Percentiles rank a stretch among this genome's conserved stretches.
Conservation (phyloP, 2,329 filamentous ascomycete species). For the Coleophoma crateriformis region DNA sequence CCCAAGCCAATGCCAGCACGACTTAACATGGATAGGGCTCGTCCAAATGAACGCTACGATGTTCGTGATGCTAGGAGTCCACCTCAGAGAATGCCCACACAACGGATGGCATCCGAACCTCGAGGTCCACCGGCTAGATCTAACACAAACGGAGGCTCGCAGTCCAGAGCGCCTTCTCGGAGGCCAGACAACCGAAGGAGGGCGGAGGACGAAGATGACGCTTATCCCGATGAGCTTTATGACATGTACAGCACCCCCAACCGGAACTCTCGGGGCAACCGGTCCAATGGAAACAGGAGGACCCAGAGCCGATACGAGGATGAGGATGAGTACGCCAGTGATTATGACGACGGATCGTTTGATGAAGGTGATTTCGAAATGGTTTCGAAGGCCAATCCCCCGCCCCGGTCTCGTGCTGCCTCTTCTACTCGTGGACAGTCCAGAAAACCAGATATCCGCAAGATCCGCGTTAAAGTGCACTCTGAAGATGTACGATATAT, state of each 20-base stretch:
- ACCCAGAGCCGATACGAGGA: conserved; percentile 65
- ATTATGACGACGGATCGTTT: conserved; percentile 64
- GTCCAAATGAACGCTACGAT: conserved; percentile 35
- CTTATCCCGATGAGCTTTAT: conserved; percentile 54
- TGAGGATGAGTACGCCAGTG: conserved; percentile 70
- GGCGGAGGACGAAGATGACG: conserved; percentile 34
- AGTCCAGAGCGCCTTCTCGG: conserved; percentile 16
- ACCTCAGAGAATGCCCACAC: conserved; percentile 35
- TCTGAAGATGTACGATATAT: conserved; percentile 88
- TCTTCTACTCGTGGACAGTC: conserved; percentile 43
- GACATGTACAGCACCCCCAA: conserved; percentile 57
- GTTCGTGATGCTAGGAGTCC: conserved; percentile 28
- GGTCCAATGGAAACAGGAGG: conserved; percentile 30
- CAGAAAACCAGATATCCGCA: conserved; percentile 60
- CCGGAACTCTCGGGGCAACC: conserved; percentile 31
- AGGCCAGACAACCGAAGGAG: conserved; percentile 18
- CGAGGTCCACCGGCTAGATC: conserved; percentile 32
- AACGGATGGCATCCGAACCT: conserved; percentile 44
- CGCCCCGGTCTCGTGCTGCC: conserved; percentile 31
- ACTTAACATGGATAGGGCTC: conserved; percentile 54
- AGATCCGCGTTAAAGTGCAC: conserved; percentile 90
- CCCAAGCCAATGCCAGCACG: conserved; percentile 56
- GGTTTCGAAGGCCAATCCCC: conserved; percentile 50
- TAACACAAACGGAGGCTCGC: conserved; percentile 17
- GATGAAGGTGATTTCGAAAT: conserved; percentile 80